These are phyloP conservation scores for Termitomyces bulborhizus DNA, from an alignment of 768 basidiomycete species.

Conservation along the genomic window DNA sequence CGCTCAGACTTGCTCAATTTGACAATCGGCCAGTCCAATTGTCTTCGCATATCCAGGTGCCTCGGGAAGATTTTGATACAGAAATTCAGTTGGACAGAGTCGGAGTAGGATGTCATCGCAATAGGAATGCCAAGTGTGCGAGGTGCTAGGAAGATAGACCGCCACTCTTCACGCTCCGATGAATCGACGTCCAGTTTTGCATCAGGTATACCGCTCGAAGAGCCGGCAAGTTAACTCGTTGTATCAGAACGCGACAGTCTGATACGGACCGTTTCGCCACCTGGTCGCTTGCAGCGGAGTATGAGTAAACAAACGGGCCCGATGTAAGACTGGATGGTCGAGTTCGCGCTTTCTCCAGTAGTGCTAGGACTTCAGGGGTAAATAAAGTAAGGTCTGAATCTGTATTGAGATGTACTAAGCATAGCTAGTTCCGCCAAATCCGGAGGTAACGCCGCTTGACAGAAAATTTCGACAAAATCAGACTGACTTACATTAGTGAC, in stretches of 20 bases:
- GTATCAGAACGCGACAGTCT: conserved; percentile 7
- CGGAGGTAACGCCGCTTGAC: too few species aligned
- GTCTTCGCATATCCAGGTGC: background rate
- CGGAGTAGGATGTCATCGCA: conserved; percentile 12
- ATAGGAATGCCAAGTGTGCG: conserved; percentile 21
- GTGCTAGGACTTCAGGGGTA: conserved; percentile 19
- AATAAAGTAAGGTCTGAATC: conserved; percentile 38
- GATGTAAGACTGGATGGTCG: conserved; percentile 21
- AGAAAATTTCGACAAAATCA: background rate
- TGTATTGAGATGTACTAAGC: conserved; percentile 29
- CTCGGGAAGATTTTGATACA: background rate
- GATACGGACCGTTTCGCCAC: conserved; percentile 31
- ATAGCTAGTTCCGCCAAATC: too few species aligned
- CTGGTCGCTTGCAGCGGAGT: conserved; percentile 5
- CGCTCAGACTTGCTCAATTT: background rate
- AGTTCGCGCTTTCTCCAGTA: conserved; percentile 25
- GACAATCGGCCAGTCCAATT: conserved; percentile 1
- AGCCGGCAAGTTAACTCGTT: conserved; percentile 3
- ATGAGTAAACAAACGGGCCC: conserved; percentile 4
- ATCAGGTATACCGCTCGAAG: conserved; percentile 24
- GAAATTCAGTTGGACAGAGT: background rate
- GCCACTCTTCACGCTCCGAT: conserved; percentile 28
- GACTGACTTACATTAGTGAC: too few species aligned
- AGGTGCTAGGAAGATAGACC: conserved; percentile 22
- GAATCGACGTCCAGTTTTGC: conserved; percentile 38